A percentile compares a stretch with the other conserved stretches of the same genome.
Evolutionary conservation across 1,139 yeast species (phyloP).

Genomic region (Pichia sorboxylosa): DNA sequence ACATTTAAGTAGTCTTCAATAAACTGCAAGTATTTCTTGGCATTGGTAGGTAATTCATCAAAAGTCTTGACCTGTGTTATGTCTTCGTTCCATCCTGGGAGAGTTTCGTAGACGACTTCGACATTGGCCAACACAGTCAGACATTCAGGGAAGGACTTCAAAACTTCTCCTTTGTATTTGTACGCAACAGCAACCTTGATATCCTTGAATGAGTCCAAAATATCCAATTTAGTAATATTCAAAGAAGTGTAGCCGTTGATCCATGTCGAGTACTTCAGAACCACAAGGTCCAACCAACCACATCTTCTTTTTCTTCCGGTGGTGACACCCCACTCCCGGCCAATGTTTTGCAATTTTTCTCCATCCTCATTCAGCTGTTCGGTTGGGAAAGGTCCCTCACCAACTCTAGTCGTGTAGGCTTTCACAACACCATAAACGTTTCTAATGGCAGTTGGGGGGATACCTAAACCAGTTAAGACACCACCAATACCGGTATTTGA

Average conservation of each 20-base stretch:
- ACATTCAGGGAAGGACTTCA: conserved; percentile 87
- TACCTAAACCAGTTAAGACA: conserved; percentile 90
- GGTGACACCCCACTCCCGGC: conserved; percentile 96
- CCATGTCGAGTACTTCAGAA: conserved; percentile 76
- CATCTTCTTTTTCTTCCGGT: conserved; percentile 99
- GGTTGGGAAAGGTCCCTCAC: conserved; percentile 99
- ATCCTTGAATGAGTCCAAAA: conserved; percentile 78
- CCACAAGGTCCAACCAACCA: conserved; percentile 98
- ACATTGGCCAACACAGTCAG: conserved; percentile 69
- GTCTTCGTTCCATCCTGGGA: conserved; percentile 90
- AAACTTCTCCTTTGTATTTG: conserved; percentile 59
- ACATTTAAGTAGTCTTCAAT: conserved; percentile 78
- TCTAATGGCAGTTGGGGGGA: conserved; percentile 74
- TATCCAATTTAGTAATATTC: conserved; percentile 92
- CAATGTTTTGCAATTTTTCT: conserved; percentile 77
- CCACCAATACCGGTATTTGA: conserved; percentile 97
- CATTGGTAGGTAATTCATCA: conserved; percentile 77
- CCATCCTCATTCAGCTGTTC: conserved; percentile 88
- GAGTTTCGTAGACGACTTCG: conserved; percentile 78
- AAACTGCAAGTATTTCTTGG: conserved; percentile 68
- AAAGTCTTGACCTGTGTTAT: conserved; percentile 62
- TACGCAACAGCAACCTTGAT: conserved; percentile 81
- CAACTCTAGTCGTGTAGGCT: conserved; percentile 97
- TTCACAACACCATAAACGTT: conserved; percentile 92
- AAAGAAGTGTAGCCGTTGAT: conserved; percentile 92